A percentile compares a stretch with the other conserved stretches of the same genome.
Conservation (phyloP, 352 stramenopile species). For the Phytophthora citrophthora region DNA sequence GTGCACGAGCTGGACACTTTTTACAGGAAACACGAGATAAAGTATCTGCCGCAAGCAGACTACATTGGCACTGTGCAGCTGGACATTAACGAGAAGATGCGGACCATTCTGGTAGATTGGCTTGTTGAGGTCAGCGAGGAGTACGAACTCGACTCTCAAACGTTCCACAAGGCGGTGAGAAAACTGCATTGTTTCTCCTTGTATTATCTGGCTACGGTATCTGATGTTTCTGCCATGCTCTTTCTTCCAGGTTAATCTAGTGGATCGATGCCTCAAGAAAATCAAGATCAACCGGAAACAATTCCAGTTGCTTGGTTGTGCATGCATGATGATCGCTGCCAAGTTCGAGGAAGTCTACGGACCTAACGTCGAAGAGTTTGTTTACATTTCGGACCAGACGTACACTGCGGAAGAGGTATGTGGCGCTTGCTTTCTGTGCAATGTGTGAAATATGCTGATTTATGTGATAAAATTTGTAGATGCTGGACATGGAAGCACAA, state of each 20-base stretch:
- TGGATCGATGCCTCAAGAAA: constrained; percentile 81
- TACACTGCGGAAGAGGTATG: constrained; percentile 89
- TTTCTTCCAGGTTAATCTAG: constrained; percentile 68
- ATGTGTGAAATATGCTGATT: constrained; percentile 7
- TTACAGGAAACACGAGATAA: constrained; percentile 74
- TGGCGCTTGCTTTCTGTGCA: background rate
- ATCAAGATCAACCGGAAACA: constrained; percentile 90
- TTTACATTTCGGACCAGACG: constrained; percentile 97
- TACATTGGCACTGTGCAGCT: constrained; percentile 89
- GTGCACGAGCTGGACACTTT: constrained; percentile 68
- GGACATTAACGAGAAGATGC: constrained; percentile 99
- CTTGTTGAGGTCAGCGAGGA: constrained; percentile 93
- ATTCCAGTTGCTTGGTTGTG: constrained; percentile 96
- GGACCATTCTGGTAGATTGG: constrained; percentile 99
- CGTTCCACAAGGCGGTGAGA: constrained; percentile 81
- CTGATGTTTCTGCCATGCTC: background rate
- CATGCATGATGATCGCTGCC: constrained; percentile 95
- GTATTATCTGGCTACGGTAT: background rate
- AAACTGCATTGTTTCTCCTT: background rate
- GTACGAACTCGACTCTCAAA: constrained; percentile 84
- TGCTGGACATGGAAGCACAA: constrained; percentile 85
- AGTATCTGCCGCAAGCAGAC: constrained; percentile 66
- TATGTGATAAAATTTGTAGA: constrained; percentile 37
- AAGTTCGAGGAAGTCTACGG: constrained; percentile 99
- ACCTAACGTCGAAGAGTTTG: constrained; percentile 94